Evolutionary conservation across 2,329 filamentous ascomycete species (phyloP), one percentile per base, ranked within the genome.

Genomic region (Diaporthe citri): DNA sequence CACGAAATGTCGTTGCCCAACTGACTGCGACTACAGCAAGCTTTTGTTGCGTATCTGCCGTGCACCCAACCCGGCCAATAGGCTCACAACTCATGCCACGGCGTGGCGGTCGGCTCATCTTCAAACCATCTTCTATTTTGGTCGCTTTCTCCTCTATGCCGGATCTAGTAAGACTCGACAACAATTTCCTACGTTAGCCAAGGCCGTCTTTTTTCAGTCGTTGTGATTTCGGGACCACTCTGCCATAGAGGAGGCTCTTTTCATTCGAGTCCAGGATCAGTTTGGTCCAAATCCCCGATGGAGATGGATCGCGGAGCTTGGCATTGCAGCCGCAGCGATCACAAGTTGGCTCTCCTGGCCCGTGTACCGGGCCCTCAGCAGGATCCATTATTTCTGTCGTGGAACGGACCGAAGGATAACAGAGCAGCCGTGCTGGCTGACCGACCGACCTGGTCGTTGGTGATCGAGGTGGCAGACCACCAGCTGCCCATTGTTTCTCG

Each of bases 351-450:
- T 72, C 51, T 64, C 36, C 48, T 62, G 62, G 72, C 56, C 66
- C 72, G 72, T 74, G 72, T 74, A 39, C 62, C 17, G 55, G 52
- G 64, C 52, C 55, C 64, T 70, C 55, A 74, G 6, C 55, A 51
- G 72, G 43, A 22, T 60, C 72, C 52, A 74, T 74, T 71, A 36
- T 71, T 71, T 46, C 67, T 74, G 73, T 66, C 66, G 73, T 74
- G 73, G 51, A 64, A 74, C 73, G 57, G 67, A 66, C 67, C 57
- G 39, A 72, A 74, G 41, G 36, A 56, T 57, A 51, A 56, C 15
- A 62, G 28, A 36, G 31, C 62, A 52, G 57, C 48, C 48, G 41
- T 41, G 34, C 57, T 51, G 56, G 48, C 52, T 25, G 55, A 55
- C 51, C 46, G 70, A 72, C 70, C 28, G 60, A n/a, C 60, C 60